Percentiles rank a stretch among this genome's conserved stretches.
phyloP scores from a whole-genome alignment of 257 asterid species.

The Solanum rostratum region DNA sequence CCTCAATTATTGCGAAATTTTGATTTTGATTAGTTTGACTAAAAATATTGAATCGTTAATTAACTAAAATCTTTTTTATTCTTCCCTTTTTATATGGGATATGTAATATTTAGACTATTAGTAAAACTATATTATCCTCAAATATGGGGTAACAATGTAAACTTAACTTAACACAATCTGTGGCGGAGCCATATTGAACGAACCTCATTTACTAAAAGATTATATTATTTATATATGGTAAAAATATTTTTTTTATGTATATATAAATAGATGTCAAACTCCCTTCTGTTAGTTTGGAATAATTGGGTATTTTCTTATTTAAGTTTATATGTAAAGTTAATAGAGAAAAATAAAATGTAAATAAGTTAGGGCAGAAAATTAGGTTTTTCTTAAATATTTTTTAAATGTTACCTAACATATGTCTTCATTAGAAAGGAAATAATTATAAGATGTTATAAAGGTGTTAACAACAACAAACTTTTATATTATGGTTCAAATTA shows the following conservation, averaged over 20 bases:
- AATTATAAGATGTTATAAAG: background rate
- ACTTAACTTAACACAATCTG: no score
- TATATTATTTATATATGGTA: no score
- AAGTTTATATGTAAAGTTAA: background rate
- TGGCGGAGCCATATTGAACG: no score
- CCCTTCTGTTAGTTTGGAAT: no score
- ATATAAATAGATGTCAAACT: no score
- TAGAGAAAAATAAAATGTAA: background rate
- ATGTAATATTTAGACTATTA: background rate
- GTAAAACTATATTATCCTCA: background rate
- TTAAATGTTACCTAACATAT: background rate
- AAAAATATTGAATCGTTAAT: background rate
- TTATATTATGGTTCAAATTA: background rate
- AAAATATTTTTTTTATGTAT: no score
- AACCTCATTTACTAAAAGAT: no score
- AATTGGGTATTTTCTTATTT: background rate
- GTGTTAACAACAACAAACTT: background rate
- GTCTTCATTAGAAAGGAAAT: background rate
- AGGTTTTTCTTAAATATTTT: background rate
- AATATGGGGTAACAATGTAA: no score
- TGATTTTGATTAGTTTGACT: background rate
- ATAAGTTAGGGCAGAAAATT: background rate
- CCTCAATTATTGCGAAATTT: background rate
- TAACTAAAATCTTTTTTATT: background rate
- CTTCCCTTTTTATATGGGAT: background rate